A percentile compares a stretch with the other conserved stretches of the same genome.
Conservation (phyloP, 2,329 filamentous ascomycete genomes). For the Epichloe coenophiala region DNA sequence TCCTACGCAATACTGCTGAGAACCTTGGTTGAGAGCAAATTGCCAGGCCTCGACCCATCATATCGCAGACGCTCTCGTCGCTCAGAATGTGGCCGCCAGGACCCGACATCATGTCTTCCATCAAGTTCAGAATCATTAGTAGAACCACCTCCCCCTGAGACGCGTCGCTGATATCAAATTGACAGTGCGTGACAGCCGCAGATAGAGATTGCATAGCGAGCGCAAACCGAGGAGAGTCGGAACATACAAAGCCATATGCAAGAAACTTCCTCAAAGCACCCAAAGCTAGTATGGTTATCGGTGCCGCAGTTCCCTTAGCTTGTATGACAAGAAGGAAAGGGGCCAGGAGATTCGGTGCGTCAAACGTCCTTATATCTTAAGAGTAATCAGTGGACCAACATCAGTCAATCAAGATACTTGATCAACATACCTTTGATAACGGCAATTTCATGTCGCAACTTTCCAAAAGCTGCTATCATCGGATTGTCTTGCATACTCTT, state of each 20-base stretch:
- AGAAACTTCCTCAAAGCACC: conserved; percentile 94
- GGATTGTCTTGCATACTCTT: conserved; percentile 97
- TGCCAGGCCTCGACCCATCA: conserved; percentile 96
- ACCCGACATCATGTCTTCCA: conserved; percentile 96
- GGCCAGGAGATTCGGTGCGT: conserved; percentile 77
- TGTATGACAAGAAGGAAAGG: conserved; percentile 96
- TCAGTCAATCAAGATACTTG: not conserved
- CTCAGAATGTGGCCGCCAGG: conserved; percentile 87
- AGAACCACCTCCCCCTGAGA: conserved; percentile 95
- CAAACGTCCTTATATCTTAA: conserved; percentile 75
- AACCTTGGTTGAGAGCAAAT: conserved; percentile 93
- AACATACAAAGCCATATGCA: conserved; percentile 80
- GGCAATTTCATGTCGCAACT: conserved; percentile 75
- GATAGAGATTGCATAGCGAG: conserved; percentile 91
- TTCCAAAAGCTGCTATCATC: conserved; percentile 86
- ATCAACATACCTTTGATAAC: conserved; percentile 55
- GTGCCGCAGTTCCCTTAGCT: conserved; percentile 87
- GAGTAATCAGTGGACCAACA: not conserved
- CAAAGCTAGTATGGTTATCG: conserved; percentile 88
- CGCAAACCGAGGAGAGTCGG: conserved; percentile 72
- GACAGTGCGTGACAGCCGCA: conserved; percentile 90
- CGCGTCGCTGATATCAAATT: conserved; percentile 92
- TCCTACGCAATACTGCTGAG: conserved; percentile 78
- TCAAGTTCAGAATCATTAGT: conserved; percentile 84
- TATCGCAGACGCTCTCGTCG: conserved; percentile 95